Evolutionary conservation across 768 basidiomycete species (phyloP), one percentile per base, ranked within the genome.

Genomic region (Serendipita sp.): DNA sequence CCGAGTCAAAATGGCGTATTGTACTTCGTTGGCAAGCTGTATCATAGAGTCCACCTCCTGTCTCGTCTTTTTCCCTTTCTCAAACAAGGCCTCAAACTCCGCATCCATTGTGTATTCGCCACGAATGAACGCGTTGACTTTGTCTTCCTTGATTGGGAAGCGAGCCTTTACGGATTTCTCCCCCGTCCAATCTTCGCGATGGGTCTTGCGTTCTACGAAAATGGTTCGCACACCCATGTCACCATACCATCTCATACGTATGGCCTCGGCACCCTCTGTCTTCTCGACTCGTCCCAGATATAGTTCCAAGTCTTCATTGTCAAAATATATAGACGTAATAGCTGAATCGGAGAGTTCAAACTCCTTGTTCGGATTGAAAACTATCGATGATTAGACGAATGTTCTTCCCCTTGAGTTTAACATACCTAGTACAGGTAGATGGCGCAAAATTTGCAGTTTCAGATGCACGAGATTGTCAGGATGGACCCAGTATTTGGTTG

Each of bases 401-500:
- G 66, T 24, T 70, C 16, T 68, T 67, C 24, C 24, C 24, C 34
- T 7, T 7, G 38, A 41, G 38, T 41, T 41, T 13, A 5, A 73
- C 81, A 51, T 65, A 94, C 94, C 94, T 47, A 99, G 78, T 0
- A 99, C 96, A 30, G 96, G 96, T 3, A 99, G 78, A 72, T 98
- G 84, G 68, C 88, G 82, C 69, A 99, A 76, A 71, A 99, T 92
- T 15, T 92, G 91, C 53, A 99, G 75, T 75, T 99, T 98, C 64
- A 97, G 80, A 13, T 91, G 86, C 30, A 97, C 87, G 45, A 96
- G 81, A 72, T 98, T 97, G 73, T 98, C 95, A 1, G 88, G 88
- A 73, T 98, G 95, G 2, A 95, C 95, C 96, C 96, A 99, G 71
- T 99, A 99, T 73, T 99, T 99, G 10, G 96, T 98, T 38, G 96